Evolutionary conservation across 768 basidiomycete genomes (phyloP).

Genomic region (Tulasnella sp.): DNA sequence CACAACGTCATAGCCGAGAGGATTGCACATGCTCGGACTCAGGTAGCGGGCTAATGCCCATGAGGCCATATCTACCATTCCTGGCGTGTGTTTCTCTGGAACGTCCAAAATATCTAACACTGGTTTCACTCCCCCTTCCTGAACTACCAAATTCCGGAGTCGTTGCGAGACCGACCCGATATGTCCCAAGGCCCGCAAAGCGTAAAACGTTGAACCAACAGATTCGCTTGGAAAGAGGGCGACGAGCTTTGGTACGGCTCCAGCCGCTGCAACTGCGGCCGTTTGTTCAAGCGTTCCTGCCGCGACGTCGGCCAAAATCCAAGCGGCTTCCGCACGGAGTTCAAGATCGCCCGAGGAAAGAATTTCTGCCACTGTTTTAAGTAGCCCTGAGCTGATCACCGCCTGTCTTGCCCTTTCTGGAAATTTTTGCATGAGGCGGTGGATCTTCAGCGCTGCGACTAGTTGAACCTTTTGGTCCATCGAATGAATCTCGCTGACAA

Average conservation of each 20-base stretch:
- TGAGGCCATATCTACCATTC: background rate
- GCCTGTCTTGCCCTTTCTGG: background rate
- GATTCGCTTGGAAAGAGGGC: background rate
- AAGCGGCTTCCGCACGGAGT: background rate
- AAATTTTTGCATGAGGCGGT: background rate
- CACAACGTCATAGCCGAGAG: background rate
- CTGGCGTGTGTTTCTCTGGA: background rate
- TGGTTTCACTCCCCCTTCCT: background rate
- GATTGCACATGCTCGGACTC: no score
- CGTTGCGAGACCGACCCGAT: background rate
- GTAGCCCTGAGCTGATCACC: background rate
- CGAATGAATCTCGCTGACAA: background rate
- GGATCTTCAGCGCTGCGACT: background rate
- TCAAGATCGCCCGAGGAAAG: background rate
- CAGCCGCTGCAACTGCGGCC: background rate
- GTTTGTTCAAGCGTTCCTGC: background rate
- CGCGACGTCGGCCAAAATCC: background rate
- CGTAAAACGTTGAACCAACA: background rate
- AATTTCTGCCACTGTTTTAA: background rate
- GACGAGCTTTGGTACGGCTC: background rate
- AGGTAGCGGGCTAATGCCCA: background rate
- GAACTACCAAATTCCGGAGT: background rate
- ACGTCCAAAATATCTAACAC: background rate
- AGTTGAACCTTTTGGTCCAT: background rate
- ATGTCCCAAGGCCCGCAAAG: background rate